These are phyloP conservation scores for Salix udensis DNA, from an alignment of 345 rosid species.

Conservation along the genomic window DNA sequence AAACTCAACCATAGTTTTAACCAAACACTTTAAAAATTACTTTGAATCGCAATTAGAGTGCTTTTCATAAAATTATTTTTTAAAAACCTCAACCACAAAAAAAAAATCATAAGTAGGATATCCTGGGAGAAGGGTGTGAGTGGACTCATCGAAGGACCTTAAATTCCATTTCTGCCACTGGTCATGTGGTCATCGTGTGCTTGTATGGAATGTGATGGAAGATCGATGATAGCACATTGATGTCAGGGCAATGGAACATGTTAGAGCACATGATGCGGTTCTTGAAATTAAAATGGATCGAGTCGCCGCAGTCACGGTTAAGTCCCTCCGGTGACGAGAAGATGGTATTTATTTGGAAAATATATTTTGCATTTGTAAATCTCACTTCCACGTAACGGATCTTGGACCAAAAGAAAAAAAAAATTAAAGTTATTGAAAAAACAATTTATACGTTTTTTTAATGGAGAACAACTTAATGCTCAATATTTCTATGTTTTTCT, in stretches of 20 bases:
- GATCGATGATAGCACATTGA: background rate
- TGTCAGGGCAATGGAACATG: constrained; percentile 5
- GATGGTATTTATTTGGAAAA: background rate
- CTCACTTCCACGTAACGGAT: background rate
- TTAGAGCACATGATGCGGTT: background rate
- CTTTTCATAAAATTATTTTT: too few species aligned
- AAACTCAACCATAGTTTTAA: too few species aligned
- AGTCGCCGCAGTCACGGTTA: background rate
- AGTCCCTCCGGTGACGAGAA: background rate
- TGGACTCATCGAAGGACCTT: background rate
- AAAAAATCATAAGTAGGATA: too few species aligned
- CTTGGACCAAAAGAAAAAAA: background rate
- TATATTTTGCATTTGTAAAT: background rate
- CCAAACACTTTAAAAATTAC: too few species aligned
- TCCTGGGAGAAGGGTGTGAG: background rate
- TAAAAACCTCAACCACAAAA: too few species aligned
- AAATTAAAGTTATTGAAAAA: background rate
- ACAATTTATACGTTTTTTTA: too few species aligned
- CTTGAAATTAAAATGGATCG: background rate
- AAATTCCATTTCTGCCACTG: constrained; percentile 9
- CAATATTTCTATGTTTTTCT: background rate
- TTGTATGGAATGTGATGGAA: background rate
- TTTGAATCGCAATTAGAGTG: too few species aligned
- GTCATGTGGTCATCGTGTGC: constrained; percentile 17
- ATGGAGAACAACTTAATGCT: too few species aligned